Evolutionary conservation across 192 early-diverging fungal species (phyloP).

Genomic region (Powellomyces hirtus): DNA sequence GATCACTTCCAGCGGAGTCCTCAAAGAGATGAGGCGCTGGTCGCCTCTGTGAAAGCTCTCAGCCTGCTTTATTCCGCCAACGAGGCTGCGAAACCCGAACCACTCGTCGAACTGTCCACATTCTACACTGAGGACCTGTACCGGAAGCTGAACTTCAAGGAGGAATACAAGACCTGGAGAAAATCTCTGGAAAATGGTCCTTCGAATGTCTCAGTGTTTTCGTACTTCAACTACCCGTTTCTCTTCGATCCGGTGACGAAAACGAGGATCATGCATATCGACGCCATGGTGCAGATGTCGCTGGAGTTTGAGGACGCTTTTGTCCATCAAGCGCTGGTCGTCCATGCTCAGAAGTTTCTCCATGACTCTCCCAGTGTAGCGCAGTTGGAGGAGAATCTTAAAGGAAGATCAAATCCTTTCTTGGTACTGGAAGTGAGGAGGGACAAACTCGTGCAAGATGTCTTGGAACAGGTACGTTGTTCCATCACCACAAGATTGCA

Average conservation of each 20-base stretch:
- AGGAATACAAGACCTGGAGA: constrained; percentile 74
- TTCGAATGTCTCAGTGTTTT: constrained; percentile 45
- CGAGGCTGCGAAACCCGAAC: constrained; percentile 31
- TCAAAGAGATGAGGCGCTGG: constrained; percentile 42
- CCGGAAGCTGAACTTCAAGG: constrained; percentile 66
- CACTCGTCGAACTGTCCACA: constrained; percentile 39
- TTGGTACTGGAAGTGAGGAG: constrained; percentile 77
- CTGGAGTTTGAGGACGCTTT: constrained; percentile 78
- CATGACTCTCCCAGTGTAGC: constrained; percentile 47
- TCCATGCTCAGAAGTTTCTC: constrained; percentile 70
- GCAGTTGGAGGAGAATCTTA: constrained; percentile 58
- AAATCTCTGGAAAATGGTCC: constrained; percentile 41
- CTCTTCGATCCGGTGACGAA: constrained; percentile 68
- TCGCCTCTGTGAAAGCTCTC: constrained; percentile 51
- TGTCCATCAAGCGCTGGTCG: constrained; percentile 74
- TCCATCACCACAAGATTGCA: neutral
- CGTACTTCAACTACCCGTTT: constrained; percentile 69
- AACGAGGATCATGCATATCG: constrained; percentile 68
- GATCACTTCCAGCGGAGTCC: constrained; percentile 48
- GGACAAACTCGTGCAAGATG: constrained; percentile 68
- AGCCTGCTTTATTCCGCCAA: constrained; percentile 56
- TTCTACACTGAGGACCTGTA: constrained; percentile 48
- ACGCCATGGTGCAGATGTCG: constrained; percentile 76
- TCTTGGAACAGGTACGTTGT: constrained; percentile 64
- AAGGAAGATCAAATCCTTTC: constrained; percentile 68